Conservation (phyloP, 768 basidiomycete species). For the Astraeus odoratus region DNA sequence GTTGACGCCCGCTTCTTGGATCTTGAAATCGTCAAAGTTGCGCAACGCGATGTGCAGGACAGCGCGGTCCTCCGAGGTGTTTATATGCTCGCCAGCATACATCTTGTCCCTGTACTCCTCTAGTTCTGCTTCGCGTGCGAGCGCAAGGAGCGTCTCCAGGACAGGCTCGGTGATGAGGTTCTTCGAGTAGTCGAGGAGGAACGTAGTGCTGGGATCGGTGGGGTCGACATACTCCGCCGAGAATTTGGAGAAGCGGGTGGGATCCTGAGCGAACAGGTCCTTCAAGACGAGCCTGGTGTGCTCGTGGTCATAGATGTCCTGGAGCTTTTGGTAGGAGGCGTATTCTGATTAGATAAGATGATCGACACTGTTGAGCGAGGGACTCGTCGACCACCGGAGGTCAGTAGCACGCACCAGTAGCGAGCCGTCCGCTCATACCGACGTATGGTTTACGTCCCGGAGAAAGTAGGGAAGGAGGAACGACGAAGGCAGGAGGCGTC, state of each 20-base stretch:
- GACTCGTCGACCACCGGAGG: not conserved
- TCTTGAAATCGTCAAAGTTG: slow-evolving; percentile 69
- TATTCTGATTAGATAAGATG: slow-evolving; percentile 52
- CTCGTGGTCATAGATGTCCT: slow-evolving; percentile 71
- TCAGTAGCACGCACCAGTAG: slow-evolving; percentile 38
- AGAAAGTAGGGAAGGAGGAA: not conserved
- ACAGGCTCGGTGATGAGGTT: slow-evolving; percentile 88
- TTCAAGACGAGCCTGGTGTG: slow-evolving; percentile 73
- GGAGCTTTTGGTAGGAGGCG: slow-evolving; percentile 84
- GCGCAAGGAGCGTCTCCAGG: slow-evolving; percentile 64
- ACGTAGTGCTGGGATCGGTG: slow-evolving; percentile 59
- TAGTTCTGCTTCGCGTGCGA: slow-evolving; percentile 81
- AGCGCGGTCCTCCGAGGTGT: slow-evolving; percentile 96
- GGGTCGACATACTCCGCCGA: slow-evolving; percentile 67
- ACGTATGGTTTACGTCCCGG: slow-evolving; percentile 1
- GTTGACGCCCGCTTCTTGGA: slow-evolving; percentile 72
- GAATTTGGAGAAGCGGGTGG: slow-evolving; percentile 81
- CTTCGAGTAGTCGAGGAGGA: slow-evolving; percentile 96
- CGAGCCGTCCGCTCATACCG: slow-evolving; percentile 57
- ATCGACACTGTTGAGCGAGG: not conserved
- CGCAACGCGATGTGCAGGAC: slow-evolving; percentile 94
- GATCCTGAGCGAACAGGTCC: slow-evolving; percentile 88
- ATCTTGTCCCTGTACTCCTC: slow-evolving; percentile 85
- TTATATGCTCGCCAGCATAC: slow-evolving; percentile 96
- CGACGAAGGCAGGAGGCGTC: not conserved